Evolutionary conservation across 768 basidiomycete species (phyloP).

Genomic region (Phaffia tasmanica): DNA sequence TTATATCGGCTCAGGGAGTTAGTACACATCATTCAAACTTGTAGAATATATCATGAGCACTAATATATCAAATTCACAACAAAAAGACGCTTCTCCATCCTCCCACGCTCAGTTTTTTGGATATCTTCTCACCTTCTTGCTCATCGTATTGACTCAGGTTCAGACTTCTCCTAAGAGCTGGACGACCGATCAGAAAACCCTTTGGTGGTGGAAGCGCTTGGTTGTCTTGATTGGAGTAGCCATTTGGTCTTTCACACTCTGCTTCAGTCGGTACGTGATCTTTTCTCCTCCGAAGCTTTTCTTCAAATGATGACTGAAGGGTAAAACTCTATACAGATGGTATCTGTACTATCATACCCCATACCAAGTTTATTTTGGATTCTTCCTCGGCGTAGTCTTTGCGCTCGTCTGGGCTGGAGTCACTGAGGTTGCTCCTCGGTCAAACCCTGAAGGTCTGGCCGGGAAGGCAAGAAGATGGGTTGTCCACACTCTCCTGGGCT

Average conservation of each 20-base stretch:
- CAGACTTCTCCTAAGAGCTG: constrained; percentile 14
- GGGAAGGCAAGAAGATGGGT: constrained; percentile 5
- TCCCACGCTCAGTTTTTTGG: constrained; percentile 26
- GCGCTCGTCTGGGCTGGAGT: not conserved
- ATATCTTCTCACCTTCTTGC: constrained; percentile 21
- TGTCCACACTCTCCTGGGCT: not conserved
- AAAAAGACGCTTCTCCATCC: constrained; percentile 17
- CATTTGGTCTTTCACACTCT: constrained; percentile 10
- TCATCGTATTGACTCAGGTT: constrained; percentile 8
- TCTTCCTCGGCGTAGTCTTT: constrained; percentile 8
- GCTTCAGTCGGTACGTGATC: constrained; percentile 15
- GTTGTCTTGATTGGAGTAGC: constrained; percentile 12
- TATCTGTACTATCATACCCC: constrained; percentile 22
- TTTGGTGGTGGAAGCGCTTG: constrained; percentile 12
- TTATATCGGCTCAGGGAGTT: constrained; percentile 14
- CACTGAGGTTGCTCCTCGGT: constrained; percentile 12
- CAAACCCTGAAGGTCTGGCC: not conserved
- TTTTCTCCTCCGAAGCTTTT: not conserved
- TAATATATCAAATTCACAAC: not conserved
- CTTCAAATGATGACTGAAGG: not conserved
- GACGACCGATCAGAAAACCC: not conserved
- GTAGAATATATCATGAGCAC: not conserved
- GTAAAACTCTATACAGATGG: constrained; percentile 16
- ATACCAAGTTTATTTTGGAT: constrained; percentile 17
- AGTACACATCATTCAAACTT: not conserved